These are phyloP conservation scores for Penicillium freii DNA, from an alignment of 2,329 filamentous ascomycete species.

Conservation along the genomic window DNA sequence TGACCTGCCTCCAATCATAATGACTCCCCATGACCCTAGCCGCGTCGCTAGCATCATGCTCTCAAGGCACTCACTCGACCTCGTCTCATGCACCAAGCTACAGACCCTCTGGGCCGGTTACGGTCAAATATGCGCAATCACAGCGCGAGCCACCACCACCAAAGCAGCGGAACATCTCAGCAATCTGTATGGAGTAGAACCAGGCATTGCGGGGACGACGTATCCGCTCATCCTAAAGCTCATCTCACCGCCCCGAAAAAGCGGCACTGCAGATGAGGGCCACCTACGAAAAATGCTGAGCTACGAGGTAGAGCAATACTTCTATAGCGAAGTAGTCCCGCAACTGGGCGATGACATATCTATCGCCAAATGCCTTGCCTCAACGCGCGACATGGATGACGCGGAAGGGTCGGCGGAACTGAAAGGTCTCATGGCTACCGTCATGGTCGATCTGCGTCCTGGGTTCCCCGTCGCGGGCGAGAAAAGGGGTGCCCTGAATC, in stretches of 20 bases:
- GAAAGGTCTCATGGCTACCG: constrained; percentile 49
- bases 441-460: constrained; percentile 57
- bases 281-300: constrained; percentile 65
- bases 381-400: constrained; percentile 33
- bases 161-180: constrained; percentile 24
- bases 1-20: background rate
- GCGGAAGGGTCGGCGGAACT: constrained; percentile 28
- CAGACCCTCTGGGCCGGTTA: constrained; percentile 52
- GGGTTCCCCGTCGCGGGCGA: constrained; percentile 54
- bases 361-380: constrained; percentile 54
- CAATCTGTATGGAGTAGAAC: constrained; percentile 21
- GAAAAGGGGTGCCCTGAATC: constrained; percentile 43
- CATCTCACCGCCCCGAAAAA: constrained; percentile 52
- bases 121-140: constrained; percentile 56
- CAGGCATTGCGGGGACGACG: constrained; percentile 15
- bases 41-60: constrained; percentile 30
- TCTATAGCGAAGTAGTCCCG: constrained; percentile 59
- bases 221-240: constrained; percentile 57
- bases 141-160: constrained; percentile 39
- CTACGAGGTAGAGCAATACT: constrained; percentile 66
- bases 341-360: constrained; percentile 45
- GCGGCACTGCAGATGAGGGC: constrained; percentile 52
- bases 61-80: constrained; percentile 28
- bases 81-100: constrained; percentile 32
- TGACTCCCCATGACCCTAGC: constrained; percentile 3